Evolutionary conservation across 352 stramenopile species (phyloP).

Genomic region (Pythium utonaiense): DNA sequence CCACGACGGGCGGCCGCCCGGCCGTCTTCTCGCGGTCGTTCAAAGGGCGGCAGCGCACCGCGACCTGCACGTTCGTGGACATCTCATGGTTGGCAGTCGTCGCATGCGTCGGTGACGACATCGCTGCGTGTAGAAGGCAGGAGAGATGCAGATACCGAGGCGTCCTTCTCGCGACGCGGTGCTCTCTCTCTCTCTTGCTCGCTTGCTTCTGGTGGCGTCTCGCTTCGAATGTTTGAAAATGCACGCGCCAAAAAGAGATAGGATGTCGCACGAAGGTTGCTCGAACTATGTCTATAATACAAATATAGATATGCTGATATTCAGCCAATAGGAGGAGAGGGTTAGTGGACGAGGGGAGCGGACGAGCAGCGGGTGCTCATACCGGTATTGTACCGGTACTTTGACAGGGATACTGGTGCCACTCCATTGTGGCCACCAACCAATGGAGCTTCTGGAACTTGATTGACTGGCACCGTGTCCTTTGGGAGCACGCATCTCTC

Average conservation of each 20-base stretch:
- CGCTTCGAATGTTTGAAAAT: constrained; percentile 27
- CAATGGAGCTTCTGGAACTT: constrained; percentile 17
- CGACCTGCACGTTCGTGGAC: constrained; percentile 83
- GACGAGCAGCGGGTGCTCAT: constrained; percentile 4
- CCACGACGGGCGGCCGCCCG: constrained; percentile 73
- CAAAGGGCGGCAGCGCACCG: constrained; percentile 87
- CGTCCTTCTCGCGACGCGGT: background rate
- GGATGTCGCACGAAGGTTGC: constrained; percentile 13
- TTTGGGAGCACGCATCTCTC: constrained; percentile 15
- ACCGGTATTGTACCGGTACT: constrained; percentile 23
- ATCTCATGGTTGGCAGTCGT: constrained; percentile 1
- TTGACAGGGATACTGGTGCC: background rate
- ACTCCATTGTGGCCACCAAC: constrained; percentile 25
- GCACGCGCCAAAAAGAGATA: background rate
- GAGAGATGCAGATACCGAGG: background rate
- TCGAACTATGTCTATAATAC: constrained; percentile 1
- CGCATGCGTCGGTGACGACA: constrained; percentile 13
- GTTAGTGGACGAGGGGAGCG: constrained; percentile 9
- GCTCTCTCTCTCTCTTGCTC: background rate
- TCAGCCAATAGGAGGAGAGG: constrained; percentile 7
- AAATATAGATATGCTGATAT: background rate
- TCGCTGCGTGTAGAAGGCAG: background rate
- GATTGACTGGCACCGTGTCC: constrained; percentile 18
- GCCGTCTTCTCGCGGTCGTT: constrained; percentile 86
- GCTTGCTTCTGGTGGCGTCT: background rate